Conservation (phyloP, 495 filamentous ascomycete genomes). For the Neurospora sp. region DNA sequence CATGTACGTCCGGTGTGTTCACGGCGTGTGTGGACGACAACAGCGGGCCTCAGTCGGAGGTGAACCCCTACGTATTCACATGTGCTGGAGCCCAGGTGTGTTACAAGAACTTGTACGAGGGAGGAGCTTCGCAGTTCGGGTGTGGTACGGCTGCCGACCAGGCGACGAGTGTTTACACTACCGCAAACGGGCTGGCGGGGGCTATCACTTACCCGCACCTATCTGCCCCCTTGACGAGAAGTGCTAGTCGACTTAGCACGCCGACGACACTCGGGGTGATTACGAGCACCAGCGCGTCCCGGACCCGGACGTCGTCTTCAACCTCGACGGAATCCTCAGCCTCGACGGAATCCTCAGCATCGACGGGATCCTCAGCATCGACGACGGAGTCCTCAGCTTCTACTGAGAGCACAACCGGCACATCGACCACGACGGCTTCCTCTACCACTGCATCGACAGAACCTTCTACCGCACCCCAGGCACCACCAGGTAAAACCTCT, state of each 20-base stretch:
- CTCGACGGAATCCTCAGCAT: conserved; percentile 2
- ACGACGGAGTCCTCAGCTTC: not conserved
- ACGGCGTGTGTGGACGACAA: conserved; percentile 39
- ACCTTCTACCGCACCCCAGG: conserved; percentile 1
- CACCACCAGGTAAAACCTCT: conserved; percentile 6
- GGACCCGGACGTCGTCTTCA: conserved; percentile 2
- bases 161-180: conserved; percentile 32
- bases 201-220: conserved; percentile 20
- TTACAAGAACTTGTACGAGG: conserved; percentile 36
- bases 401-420: conserved; percentile 7
- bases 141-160: conserved; percentile 35
- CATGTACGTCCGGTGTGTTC: conserved; percentile 37
- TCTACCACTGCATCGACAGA: conserved; percentile 3
- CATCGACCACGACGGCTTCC: conserved; percentile 11
- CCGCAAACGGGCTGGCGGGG: conserved; percentile 24
- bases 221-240: conserved; percentile 22
- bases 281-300: conserved; percentile 7
- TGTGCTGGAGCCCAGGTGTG: conserved; percentile 34
- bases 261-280: conserved; percentile 27
- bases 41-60: conserved; percentile 34
- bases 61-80: conserved; percentile 39
- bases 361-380: conserved; percentile 3
- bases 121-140: conserved; percentile 39
- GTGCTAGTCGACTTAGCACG: conserved; percentile 18
- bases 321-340: conserved; percentile 10